These are phyloP conservation scores for Sechiopsis laciniata DNA, from an alignment of 306 rosid genomes.

Conservation along the genomic window DNA sequence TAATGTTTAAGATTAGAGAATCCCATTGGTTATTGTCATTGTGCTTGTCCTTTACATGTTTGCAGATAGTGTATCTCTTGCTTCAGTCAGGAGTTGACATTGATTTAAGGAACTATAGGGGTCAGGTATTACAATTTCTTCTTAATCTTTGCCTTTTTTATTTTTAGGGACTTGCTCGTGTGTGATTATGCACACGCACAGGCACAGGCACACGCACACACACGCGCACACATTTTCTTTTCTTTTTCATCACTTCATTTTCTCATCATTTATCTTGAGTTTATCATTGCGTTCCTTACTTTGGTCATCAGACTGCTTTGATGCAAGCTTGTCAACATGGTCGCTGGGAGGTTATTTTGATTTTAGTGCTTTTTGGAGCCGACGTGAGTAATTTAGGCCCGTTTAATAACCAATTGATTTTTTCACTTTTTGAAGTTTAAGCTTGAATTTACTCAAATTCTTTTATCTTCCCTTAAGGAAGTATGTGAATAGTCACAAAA, in stretches of 20 bases:
- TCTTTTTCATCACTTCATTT: not conserved
- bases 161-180: not conserved
- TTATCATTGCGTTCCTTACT: not conserved
- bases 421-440: too few relatives aligned
- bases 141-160: not conserved
- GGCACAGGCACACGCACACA: too few relatives aligned
- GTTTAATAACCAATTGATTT: too few relatives aligned
- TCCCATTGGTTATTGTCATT: not conserved
- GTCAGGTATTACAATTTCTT: slow-evolving; percentile 59
- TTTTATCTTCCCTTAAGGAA: too few relatives aligned
- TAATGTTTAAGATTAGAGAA: slow-evolving; percentile 18
- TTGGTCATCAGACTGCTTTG: slow-evolving; percentile 78
- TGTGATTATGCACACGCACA: not conserved
- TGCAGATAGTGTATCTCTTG: slow-evolving; percentile 74
- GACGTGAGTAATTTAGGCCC: slow-evolving; percentile 43
- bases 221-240: too few relatives aligned
- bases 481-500: too few relatives aligned
- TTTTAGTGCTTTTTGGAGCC: slow-evolving; percentile 57
- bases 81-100: slow-evolving; percentile 94
- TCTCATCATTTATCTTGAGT: not conserved
- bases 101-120: slow-evolving; percentile 87
- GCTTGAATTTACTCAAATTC: too few relatives aligned
- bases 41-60: slow-evolving; percentile 21
- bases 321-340: slow-evolving; percentile 99
- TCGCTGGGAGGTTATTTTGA: slow-evolving; percentile 94